These are phyloP conservation scores for Tolypocladium endophyticum DNA, from an alignment of 2,329 filamentous ascomycete genomes.

Conservation along the genomic window DNA sequence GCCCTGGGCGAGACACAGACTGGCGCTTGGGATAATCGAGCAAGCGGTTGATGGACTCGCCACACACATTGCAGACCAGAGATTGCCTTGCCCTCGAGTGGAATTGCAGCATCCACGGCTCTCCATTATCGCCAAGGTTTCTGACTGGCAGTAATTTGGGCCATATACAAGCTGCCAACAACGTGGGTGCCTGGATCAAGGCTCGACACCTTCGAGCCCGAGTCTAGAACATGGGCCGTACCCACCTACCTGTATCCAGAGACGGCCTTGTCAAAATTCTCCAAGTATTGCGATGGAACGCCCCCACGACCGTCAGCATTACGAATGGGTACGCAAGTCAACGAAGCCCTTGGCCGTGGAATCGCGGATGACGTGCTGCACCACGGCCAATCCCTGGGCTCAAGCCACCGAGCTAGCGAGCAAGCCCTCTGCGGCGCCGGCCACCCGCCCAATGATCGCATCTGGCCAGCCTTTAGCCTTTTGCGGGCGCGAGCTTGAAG, in stretches of 20 bases:
- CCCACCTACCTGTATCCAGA: not conserved
- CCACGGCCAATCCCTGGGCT: not conserved
- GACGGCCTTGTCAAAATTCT: not conserved
- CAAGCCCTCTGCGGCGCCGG: not conserved
- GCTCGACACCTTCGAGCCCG: too few relatives aligned
- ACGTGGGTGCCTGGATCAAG: not conserved
- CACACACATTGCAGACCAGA: too few relatives aligned
- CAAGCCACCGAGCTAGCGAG: not conserved
- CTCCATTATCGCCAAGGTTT: too few relatives aligned
- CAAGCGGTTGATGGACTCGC: too few relatives aligned
- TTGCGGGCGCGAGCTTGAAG: not conserved
- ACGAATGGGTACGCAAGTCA: not conserved
- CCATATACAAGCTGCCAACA: not conserved
- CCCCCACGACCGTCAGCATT: not conserved
- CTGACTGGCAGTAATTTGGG: too few relatives aligned
- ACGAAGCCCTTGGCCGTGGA: not conserved
- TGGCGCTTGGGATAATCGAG: too few relatives aligned
- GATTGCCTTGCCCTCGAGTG: too few relatives aligned
- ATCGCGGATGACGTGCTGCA: not conserved
- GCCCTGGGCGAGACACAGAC: too few relatives aligned
- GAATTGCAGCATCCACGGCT: too few relatives aligned
- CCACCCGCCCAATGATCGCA: not conserved
- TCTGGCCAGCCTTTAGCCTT: not conserved
- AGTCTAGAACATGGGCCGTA: not conserved
- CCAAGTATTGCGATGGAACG: not conserved